phyloP scores from a whole-genome alignment of 495 filamentous ascomycete species.

The Xylaria venustula region DNA sequence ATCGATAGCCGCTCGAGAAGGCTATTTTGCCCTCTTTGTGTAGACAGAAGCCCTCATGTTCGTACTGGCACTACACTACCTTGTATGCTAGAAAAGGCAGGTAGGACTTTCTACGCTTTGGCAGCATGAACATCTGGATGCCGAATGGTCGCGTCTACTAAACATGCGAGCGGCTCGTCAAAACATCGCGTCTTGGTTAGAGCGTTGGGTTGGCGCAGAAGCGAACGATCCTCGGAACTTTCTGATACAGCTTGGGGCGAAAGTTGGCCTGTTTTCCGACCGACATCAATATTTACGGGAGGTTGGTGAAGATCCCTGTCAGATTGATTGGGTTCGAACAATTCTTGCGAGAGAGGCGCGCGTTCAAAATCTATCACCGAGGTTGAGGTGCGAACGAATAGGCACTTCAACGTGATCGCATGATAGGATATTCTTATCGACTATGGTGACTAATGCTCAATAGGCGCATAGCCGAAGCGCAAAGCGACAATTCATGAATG shows the following conservation, averaged over 20 bases:
- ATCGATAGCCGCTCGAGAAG: neutral
- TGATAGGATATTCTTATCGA: neutral
- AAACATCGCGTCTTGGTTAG: constrained; percentile 1
- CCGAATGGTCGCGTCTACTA: constrained; percentile 3
- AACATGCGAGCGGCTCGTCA: neutral
- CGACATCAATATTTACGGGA: constrained; percentile 13
- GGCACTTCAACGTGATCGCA: neutral
- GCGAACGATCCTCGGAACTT: constrained; percentile 8
- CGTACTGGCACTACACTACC: neutral
- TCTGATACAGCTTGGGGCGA: constrained; percentile 11
- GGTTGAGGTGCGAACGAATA: constrained; percentile 1
- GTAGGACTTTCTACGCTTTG: neutral
- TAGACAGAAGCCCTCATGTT: neutral
- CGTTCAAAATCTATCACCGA: constrained; percentile 4
- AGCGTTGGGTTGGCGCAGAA: constrained; percentile 2
- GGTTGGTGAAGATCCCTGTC: constrained; percentile 15
- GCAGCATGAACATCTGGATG: neutral
- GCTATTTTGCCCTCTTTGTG: neutral
- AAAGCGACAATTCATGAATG: neutral
- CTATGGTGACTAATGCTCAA: neutral
- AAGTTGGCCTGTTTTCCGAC: constrained; percentile 10
- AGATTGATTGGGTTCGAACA: constrained; percentile 4
- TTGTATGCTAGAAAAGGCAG: neutral
- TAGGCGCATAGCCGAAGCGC: neutral
- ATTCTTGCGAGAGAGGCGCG: constrained; percentile 6